These are phyloP conservation scores for Tetrahymena elliotti DNA, from an alignment of 73 alveolate species.

Conservation along the genomic window DNA sequence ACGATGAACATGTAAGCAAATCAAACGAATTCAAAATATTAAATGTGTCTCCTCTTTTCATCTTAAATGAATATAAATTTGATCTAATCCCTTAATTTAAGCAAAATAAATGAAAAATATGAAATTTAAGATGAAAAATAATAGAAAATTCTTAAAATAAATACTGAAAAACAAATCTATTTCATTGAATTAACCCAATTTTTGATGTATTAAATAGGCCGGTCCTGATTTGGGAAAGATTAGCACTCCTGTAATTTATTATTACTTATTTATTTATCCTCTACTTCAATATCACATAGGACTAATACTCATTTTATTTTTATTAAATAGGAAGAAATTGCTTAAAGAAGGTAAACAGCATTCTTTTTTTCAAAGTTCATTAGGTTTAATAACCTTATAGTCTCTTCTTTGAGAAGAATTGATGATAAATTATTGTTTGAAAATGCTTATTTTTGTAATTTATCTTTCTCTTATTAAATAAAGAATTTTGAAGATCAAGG, in stretches of 20 bases:
- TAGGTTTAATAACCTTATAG: background rate
- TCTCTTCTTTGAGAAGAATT: too few relatives aligned
- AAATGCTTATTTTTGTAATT: background rate
- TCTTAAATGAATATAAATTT: too few relatives aligned
- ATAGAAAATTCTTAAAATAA: background rate
- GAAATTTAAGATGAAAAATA: background rate
- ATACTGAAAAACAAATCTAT: background rate
- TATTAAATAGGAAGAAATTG: background rate
- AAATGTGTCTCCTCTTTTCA: background rate
- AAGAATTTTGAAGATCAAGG: background rate
- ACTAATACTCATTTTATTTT: background rate
- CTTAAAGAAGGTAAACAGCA: background rate
- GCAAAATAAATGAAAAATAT: background rate
- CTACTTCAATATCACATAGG: background rate
- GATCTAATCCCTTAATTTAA: too few relatives aligned
- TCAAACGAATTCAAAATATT: background rate
- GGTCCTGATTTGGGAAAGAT: background rate
- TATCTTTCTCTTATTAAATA: background rate
- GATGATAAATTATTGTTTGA: too few relatives aligned
- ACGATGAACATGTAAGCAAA: background rate
- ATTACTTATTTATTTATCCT: too few relatives aligned
- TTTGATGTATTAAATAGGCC: background rate
- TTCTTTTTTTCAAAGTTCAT: too few relatives aligned
- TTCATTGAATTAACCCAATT: background rate
- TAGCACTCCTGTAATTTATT: background rate